Percentiles rank a stretch among this genome's conserved stretches.
These are phyloP conservation scores for Colletotrichum navitas DNA, from an alignment of 2,329 filamentous ascomycete genomes.

Conservation along the genomic window DNA sequence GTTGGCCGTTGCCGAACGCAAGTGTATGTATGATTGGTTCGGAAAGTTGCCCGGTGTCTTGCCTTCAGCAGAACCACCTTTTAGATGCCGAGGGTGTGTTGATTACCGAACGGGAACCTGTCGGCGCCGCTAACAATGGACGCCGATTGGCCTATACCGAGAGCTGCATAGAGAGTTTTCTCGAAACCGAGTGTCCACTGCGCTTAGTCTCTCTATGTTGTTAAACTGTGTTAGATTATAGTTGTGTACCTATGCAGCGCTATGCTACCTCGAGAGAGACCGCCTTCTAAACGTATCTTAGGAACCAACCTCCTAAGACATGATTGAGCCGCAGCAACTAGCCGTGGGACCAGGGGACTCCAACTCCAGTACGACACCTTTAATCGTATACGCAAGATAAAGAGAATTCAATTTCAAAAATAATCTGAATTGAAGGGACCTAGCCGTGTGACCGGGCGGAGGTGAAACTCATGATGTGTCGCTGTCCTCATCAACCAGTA, in stretches of 20 bases:
- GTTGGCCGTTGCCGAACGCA: background rate
- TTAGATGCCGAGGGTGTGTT: background rate
- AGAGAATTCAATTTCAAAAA: background rate
- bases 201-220: background rate
- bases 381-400: background rate
- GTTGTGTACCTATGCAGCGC: too few relatives aligned
- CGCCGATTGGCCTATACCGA: background rate
- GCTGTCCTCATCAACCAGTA: background rate
- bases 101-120: background rate
- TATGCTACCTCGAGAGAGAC: too few relatives aligned
- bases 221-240: background rate
- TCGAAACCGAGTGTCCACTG: background rate
- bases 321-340: background rate
- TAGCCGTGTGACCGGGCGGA: background rate
- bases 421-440: background rate
- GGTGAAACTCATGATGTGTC: background rate
- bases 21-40: too few relatives aligned
- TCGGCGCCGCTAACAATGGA: background rate
- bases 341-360: background rate
- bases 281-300: too few relatives aligned
- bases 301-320: background rate
- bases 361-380: background rate
- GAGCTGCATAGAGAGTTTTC: background rate
- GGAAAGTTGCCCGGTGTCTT: background rate
- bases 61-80: background rate